Base-by-base conservation (phyloP, 2,329 filamentous ascomycete genomes). In the Ophiocordyceps unilateralis region DNA sequence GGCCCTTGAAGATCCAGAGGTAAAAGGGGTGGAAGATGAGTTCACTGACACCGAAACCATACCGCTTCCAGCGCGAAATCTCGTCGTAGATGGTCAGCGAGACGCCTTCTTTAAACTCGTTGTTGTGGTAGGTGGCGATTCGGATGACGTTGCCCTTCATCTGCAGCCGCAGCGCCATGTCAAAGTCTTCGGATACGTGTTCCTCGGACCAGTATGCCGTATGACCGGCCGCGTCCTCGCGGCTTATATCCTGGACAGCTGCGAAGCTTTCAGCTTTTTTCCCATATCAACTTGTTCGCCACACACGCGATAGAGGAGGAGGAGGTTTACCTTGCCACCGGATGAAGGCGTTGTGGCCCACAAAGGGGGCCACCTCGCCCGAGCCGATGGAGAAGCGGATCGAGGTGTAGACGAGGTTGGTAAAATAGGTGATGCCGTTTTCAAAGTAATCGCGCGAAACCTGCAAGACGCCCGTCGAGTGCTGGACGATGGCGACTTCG, bases 61-160 rank as follows among this genome's bases (percentile, higher is more conserved):
- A 87, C 61, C 89, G 89, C 55, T 89, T 83, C 83, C 84, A 89
- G 45, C 83, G 79, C 2, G 82, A 80, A 46, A 89, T 68, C 59
- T 89, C 84, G 59, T 89, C 83, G 55, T 89, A 87, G 11, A 89
- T 81, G 1, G 83, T 89, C 45, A 89, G 66, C 2, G 83, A 88
- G 43, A 89, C 83, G 49, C 84, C 83, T 57, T 89, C 83, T 57
- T 86, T 81, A 67, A 86, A 87, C 41, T 78, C 81, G n/a, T 81
- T 76, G 36, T 78, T 77, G 7, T 78, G 77, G 70, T 82, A 87
- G 19, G 78, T 75, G 9, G 77, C 81, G 21, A 86, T 67, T 26
- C 82, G 78, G 50, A 84, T 79, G 48, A 79, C 76, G 58, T 85
- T 86, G 23, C 81, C 80, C 48, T 66, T 73, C 48, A 75, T 76